Base-by-base conservation (phyloP, 768 basidiomycete species). In the Fomitopsis serialis region DNA sequence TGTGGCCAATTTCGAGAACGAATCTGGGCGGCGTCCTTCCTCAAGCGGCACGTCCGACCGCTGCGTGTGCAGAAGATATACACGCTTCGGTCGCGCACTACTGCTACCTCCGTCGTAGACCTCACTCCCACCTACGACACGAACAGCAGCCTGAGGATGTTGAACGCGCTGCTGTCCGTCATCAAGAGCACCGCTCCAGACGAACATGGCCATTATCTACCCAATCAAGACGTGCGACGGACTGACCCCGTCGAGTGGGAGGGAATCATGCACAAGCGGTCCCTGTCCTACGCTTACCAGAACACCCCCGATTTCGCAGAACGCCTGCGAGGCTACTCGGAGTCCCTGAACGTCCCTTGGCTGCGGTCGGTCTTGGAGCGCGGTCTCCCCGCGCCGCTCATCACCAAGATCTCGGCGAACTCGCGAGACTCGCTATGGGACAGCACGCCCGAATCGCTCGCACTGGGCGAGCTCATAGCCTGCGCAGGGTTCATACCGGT, bases 401-500 rank as follows among this genome's bases (percentile, higher is more conserved):
- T 63, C 15, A 52, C 56, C 24, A 65, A 52, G 9, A 50, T 52
- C 0, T 55, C 50, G 9, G 56, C 66, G 3, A 52, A 40, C 50
- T 52, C 17, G 37, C 45, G 15, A 10, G 54, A 46, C n/a, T 22
- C 19, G 3, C 11, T 12, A 1, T 51, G 50, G 57, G 53, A 17
- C 15, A 34, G 52, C 17, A 27, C 42, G 2, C 56, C 63, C 2
- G 65, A 69, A 19, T 69, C 66, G 2, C 66, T 70, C 11, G 57
- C 68, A 2, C 72, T 79, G 49, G 65, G 71, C 49, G 68, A 70
- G 53, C 67, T 81, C 27, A 55, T 76, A 3, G 72, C 73, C 29
- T 62, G 69, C 42, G 72, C 72, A 2, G 78, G 79, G 5, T 76
- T 78, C 45, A 67, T 70, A 23, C 60, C 63, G 9, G 42, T 62